phyloP scores from a whole-genome alignment of 1,139 yeast species.

The Nakaseomyces bracarensis region DNA sequence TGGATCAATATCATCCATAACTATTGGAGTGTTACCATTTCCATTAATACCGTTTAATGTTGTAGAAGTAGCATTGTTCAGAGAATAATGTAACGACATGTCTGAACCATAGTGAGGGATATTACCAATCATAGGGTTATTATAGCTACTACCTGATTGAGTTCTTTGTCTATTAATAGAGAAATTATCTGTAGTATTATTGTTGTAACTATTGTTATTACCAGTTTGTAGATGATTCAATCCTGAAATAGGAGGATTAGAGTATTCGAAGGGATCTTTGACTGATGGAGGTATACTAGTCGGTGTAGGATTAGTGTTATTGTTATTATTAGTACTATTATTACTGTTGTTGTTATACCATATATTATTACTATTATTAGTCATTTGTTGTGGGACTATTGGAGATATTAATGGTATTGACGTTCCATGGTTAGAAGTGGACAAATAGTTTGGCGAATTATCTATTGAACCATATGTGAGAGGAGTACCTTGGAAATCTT shows the following conservation, averaged over 20 bases:
- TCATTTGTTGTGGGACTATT: not conserved
- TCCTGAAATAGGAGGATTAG: not conserved
- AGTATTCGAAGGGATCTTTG: conserved; percentile 1
- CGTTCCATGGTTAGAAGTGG: not conserved
- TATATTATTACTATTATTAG: not conserved
- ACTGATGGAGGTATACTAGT: conserved; percentile 1
- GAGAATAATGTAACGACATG: conserved; percentile 2
- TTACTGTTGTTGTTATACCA: not conserved
- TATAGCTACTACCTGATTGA: conserved; percentile 3
- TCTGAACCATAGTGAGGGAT: conserved; percentile 2
- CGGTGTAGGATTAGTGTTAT: not conserved
- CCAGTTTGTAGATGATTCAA: not conserved
- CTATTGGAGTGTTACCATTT: conserved; percentile 27
- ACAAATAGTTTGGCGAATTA: conserved; percentile 1
- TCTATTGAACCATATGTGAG: conserved; percentile 2
- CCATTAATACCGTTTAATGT: not conserved
- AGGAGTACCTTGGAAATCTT: not conserved
- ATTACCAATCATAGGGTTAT: not conserved
- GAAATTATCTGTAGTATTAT: not conserved
- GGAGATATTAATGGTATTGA: conserved; percentile 1
- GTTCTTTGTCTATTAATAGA: not conserved
- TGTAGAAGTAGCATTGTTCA: not conserved
- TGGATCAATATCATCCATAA: conserved; percentile 47
- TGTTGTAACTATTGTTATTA: not conserved
- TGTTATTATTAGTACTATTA: not conserved